Evolutionary conservation across 2,329 filamentous ascomycete species (phyloP).

Genomic region (Fusarium nisikadoi): DNA sequence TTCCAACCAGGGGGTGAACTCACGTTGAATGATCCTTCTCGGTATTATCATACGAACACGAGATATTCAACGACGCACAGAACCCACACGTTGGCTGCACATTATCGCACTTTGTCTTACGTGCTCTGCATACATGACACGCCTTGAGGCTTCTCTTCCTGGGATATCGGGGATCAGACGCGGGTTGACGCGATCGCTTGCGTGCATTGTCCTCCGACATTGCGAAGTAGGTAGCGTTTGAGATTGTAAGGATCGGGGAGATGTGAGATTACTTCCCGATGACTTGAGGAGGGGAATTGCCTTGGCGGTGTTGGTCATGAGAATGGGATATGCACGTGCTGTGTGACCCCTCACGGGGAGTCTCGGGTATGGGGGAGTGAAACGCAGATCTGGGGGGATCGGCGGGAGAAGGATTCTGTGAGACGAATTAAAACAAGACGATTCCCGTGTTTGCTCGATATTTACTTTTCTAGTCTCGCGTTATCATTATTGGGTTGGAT

Average conservation of each 20-base stretch:
- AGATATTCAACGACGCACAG: conserved; percentile 47
- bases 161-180: conserved; percentile 39
- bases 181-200: conserved; percentile 28
- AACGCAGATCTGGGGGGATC: conserved; percentile 1
- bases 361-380: conserved; percentile 17
- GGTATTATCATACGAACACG: conserved; percentile 47
- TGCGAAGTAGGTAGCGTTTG: too few relatives aligned
- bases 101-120: conserved; percentile 54
- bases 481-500: background rate
- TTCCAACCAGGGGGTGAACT: background rate
- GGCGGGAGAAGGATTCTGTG: background rate
- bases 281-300: background rate
- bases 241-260: conserved; percentile 29
- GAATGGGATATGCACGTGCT: background rate
- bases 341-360: conserved; percentile 30
- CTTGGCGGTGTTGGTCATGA: conserved; percentile 17
- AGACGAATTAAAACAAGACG: conserved; percentile 5
- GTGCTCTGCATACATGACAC: conserved; percentile 50
- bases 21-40: conserved; percentile 45
- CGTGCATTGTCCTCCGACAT: conserved; percentile 7
- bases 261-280: conserved; percentile 19
- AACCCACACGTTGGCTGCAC: conserved; percentile 51
- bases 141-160: conserved; percentile 50
- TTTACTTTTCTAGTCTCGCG: background rate
- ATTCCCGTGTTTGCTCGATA: background rate